Percentiles rank a stretch among this genome's conserved stretches.
Evolutionary conservation across 2,329 filamentous ascomycete species (phyloP).

Genomic region (Phialophora verrucosa): DNA sequence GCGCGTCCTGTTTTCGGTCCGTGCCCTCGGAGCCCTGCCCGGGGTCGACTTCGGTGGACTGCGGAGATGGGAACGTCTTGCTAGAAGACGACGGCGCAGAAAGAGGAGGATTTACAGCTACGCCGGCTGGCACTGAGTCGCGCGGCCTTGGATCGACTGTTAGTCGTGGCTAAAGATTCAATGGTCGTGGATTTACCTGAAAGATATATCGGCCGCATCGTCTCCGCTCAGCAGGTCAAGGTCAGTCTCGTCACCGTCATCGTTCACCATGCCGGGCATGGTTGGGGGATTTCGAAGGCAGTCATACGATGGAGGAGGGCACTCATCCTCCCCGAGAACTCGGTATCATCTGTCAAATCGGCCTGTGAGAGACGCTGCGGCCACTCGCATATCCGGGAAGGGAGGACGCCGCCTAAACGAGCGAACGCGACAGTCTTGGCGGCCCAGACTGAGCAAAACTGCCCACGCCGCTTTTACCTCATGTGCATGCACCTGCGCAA

Average conservation of each 20-base stretch:
- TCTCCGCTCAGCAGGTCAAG: neutral
- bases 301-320: neutral
- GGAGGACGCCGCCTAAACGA: neutral
- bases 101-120: neutral
- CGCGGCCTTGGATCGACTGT: neutral
- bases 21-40: neutral
- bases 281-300: too few species aligned
- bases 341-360: neutral
- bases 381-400: neutral
- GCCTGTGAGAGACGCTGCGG: neutral
- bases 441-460: neutral
- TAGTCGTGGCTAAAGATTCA: neutral
- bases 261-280: neutral
- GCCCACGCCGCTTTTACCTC: neutral
- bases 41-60: neutral
- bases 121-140: neutral
- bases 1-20: slow-evolving; percentile 48
- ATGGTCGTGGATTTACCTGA: neutral
- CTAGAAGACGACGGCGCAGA: neutral
- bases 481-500: neutral
- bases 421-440: neutral
- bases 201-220: slow-evolving; percentile 4
- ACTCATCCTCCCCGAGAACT: neutral
- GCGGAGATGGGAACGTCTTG: neutral
- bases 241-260: slow-evolving; percentile 1